A percentile compares a stretch with the other conserved stretches of the same genome.
Conservation (phyloP, 208 protist species). For the Zelonia costaricensis region DNA sequence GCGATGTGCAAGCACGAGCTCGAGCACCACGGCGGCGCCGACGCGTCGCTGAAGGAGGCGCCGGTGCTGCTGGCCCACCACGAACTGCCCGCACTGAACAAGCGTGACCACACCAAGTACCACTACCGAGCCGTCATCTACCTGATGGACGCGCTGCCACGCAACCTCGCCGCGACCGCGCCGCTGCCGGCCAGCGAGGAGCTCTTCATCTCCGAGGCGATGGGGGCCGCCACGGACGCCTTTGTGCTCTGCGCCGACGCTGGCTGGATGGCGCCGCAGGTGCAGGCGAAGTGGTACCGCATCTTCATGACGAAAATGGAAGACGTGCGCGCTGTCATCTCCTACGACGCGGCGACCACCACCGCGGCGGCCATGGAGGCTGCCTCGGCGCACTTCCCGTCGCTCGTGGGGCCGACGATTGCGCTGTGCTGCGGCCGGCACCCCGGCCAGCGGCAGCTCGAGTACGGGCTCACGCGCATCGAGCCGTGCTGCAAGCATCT, state of each 20-base stretch:
- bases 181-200: slow-evolving; percentile 32
- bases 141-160: slow-evolving; percentile 47
- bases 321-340: slow-evolving; percentile 52
- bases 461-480: slow-evolving; percentile 51
- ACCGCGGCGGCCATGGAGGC: slow-evolving; percentile 7
- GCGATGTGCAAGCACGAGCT: slow-evolving; percentile 39
- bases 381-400: slow-evolving; percentile 38
- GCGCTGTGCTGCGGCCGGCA: slow-evolving; percentile 81
- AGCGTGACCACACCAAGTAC: slow-evolving; percentile 50
- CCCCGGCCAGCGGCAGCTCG: slow-evolving; percentile 71
- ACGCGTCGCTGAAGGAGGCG: slow-evolving; percentile 15
- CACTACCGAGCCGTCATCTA: slow-evolving; percentile 77
- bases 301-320: slow-evolving; percentile 67
- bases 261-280: slow-evolving; percentile 60
- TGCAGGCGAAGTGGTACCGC: slow-evolving; percentile 64
- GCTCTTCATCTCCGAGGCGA: slow-evolving; percentile 42
- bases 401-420: slow-evolving; percentile 59
- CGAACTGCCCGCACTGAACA: slow-evolving; percentile 74
- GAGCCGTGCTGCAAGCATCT: slow-evolving; percentile 50
- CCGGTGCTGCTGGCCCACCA: slow-evolving; percentile 72
- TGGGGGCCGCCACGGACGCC: slow-evolving; percentile 45
- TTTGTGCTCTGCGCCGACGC: slow-evolving; percentile 80
- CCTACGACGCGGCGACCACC: slow-evolving; percentile 14
- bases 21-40: slow-evolving; percentile 19
- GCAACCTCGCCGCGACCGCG: slow-evolving; percentile 8